A percentile compares a stretch with the other conserved stretches of the same genome.
phyloP scores from a whole-genome alignment of 2,329 filamentous ascomycete species.

The Byssothecium circinans region DNA sequence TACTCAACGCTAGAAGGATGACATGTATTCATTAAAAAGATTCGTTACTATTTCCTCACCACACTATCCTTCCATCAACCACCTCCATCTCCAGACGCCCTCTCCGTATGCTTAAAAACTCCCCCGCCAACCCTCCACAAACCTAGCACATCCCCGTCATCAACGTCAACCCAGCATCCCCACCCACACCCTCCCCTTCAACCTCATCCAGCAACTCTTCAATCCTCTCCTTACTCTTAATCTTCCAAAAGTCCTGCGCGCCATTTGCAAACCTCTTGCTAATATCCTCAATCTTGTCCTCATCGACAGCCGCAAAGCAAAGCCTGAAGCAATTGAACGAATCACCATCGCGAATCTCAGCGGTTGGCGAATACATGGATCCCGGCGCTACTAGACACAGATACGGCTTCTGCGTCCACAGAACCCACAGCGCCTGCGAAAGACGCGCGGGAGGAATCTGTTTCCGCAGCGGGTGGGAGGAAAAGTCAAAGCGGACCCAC shows the following conservation, averaged over 20 bases:
- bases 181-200: constrained; percentile 28
- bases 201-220: constrained; percentile 60
- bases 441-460: constrained; percentile 60
- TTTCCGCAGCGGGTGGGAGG: constrained; percentile 69
- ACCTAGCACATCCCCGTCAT: constrained; percentile 34
- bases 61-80: too few species aligned
- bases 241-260: constrained; percentile 73
- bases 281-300: constrained; percentile 65
- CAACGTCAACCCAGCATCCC: constrained; percentile 28
- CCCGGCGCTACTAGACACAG: constrained; percentile 73
- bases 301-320: constrained; percentile 83
- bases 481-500: constrained; percentile 75
- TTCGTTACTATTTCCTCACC: too few species aligned
- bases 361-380: constrained; percentile 69
- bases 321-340: constrained; percentile 75
- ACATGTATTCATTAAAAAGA: too few species aligned
- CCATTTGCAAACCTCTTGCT: constrained; percentile 68
- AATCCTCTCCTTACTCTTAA: constrained; percentile 67
- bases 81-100: too few species aligned
- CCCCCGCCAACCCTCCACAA: not conserved
- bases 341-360: constrained; percentile 58
- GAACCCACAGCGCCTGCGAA: constrained; percentile 68
- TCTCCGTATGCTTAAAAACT: too few species aligned
- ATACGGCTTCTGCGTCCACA: constrained; percentile 69
- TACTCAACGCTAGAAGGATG: too few species aligned